These are phyloP conservation scores for Volvox carteri DNA, from an alignment of 163 green algal species.

Conservation along the genomic window DNA sequence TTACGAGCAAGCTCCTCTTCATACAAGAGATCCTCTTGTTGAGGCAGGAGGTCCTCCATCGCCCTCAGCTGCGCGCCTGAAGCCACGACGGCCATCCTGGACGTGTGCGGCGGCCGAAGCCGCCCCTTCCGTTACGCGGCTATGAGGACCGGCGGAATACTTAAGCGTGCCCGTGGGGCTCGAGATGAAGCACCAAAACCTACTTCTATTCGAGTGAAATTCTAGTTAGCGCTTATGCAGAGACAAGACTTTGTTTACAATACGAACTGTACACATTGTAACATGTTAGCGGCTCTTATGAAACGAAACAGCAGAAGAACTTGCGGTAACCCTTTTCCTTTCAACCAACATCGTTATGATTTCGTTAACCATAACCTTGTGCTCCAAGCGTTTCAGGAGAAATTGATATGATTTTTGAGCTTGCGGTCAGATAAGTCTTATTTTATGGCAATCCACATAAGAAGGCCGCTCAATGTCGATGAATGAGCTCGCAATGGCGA, in stretches of 20 bases:
- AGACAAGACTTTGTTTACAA: too few species aligned
- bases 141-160: not conserved
- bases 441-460: too few species aligned
- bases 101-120: conserved; percentile 16
- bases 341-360: not conserved
- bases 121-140: not conserved
- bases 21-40: conserved; percentile 92
- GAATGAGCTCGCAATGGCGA: too few species aligned
- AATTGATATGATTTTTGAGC: too few species aligned
- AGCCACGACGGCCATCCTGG: conserved; percentile 26
- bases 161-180: not conserved
- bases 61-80: conserved; percentile 29
- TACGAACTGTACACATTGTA: too few species aligned
- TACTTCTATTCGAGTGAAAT: not conserved
- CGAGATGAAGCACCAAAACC: not conserved
- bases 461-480: too few species aligned
- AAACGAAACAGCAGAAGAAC: too few species aligned
- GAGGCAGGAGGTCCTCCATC: conserved; percentile 81
- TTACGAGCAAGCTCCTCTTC: conserved; percentile 98
- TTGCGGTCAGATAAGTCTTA: too few species aligned
- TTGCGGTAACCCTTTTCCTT: too few species aligned
- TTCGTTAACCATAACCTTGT: too few species aligned
- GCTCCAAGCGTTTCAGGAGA: too few species aligned
- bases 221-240: not conserved
- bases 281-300: too few species aligned